phyloP scores from a whole-genome alignment of 225 moss, liverwort and hornwort genomes.

The Sphagnum tenellum region DNA sequence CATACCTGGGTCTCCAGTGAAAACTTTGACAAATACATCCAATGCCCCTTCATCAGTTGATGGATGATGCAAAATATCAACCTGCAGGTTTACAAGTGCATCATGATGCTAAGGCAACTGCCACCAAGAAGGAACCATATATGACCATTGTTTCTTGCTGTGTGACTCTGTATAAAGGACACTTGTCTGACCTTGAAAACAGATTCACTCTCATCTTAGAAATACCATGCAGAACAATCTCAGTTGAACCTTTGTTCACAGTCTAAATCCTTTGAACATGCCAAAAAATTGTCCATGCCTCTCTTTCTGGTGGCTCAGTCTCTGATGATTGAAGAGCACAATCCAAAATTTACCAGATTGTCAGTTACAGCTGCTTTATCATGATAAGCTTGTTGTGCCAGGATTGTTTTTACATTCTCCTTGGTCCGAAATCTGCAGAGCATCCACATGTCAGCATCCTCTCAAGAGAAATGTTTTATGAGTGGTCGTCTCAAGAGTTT shows the following conservation, averaged over 20 bases:
- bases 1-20: slow-evolving; percentile 87
- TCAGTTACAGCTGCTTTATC: slow-evolving; percentile 86
- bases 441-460: background rate
- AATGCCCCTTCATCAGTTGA: slow-evolving; percentile 89
- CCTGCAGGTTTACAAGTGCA: slow-evolving; percentile 26
- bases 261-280: no score
- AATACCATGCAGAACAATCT: background rate
- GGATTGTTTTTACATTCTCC: slow-evolving; percentile 81
- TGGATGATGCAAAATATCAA: slow-evolving; percentile 91
- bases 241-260: no score
- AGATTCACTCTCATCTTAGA: no score
- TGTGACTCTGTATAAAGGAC: no score
- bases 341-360: slow-evolving; percentile 42
- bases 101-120: no score
- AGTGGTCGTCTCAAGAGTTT: background rate
- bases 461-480: background rate
- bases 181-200: no score
- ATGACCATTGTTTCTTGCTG: no score
- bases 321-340: no score
- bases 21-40: slow-evolving; percentile 96
- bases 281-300: no score
- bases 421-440: slow-evolving; percentile 81
- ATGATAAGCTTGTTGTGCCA: slow-evolving; percentile 86
- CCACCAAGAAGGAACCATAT: no score
- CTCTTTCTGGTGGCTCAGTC: no score